Conservation (phyloP, 148 eudicot species). For the Rhododendron simsii region DNA sequence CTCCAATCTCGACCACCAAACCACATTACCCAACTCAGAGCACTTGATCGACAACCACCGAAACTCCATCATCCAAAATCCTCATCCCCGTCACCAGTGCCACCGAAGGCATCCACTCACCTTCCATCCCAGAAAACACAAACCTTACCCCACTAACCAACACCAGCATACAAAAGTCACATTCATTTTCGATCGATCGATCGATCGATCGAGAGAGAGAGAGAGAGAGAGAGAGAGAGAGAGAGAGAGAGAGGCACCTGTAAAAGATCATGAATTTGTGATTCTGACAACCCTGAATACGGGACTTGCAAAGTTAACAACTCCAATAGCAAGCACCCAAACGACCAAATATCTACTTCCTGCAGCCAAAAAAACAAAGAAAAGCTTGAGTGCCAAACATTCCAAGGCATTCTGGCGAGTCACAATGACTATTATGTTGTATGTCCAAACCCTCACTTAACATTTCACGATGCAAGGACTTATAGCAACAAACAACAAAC, state of each 20-base stretch:
- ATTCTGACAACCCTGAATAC: conserved; percentile 58
- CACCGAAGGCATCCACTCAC: background rate
- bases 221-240: background rate
- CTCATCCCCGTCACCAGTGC: background rate
- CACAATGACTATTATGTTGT: background rate
- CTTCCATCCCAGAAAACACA: background rate
- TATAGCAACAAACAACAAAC: background rate
- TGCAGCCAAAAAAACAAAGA: conserved; percentile 24
- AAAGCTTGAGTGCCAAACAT: background rate
- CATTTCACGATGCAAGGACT: background rate
- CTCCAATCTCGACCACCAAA: background rate
- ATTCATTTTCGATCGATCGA: background rate
- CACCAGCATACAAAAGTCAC: background rate
- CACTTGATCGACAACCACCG: background rate
- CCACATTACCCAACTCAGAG: background rate
- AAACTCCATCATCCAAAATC: background rate
- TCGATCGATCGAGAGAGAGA: background rate
- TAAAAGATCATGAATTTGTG: conserved; percentile 56
- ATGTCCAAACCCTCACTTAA: background rate
- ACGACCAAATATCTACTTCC: conserved; percentile 99
- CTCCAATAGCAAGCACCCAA: conserved; percentile 85
- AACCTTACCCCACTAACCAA: background rate
- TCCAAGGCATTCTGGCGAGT: background rate
- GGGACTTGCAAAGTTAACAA: conserved; percentile 78
- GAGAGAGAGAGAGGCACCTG: conserved; percentile 35